Evolutionary conservation across 2,329 filamentous ascomycete species (phyloP), one percentile per base, ranked within the genome.

Genomic region (Curvularia verruculosa): DNA sequence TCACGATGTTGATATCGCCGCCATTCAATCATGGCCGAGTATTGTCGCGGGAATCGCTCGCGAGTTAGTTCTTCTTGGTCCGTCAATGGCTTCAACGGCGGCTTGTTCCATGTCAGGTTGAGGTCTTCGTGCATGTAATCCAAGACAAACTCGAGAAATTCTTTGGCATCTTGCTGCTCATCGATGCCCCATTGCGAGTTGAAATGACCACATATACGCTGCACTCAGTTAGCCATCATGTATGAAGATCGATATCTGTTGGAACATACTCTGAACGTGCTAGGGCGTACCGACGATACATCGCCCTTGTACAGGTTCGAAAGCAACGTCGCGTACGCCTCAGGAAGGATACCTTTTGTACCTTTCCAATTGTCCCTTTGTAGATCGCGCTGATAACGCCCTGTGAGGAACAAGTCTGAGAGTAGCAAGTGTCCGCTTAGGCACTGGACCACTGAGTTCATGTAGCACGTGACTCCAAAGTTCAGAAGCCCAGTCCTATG

Each of bases 381-480:
- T 65, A 89, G 85, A 82, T 77, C 84, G 68, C 72, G 80, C 66
- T 72, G 84, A 77, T 77, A 91, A 69, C 71, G 89, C 71, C 80
- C 89, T 80, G 78, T 87, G 73, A 77, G 85, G 80, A 83, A 96
- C 83, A 78, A 86, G 77, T 70, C 85, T 71, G 84, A 85, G 40
- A 89, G 75, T 18, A 82, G 80, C 8, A 83, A 78, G 0, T 92
- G 94, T 1, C 88, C 89, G 56, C 90, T 89, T 18, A 97, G 79
- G 58, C 89, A 90, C 75, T 98, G 94, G 24, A 98, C 81, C 0
- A 89, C 88, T n/a, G 91, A 89, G 75, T 96, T 97, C 82, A 95
- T 92, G 72, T 96, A 97, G 74, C 94, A 97, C 63, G 90, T 93
- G 45, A 89, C 88, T 1, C 87, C 86, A 39, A 92, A 90, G 66